Percentiles rank a stretch among this genome's conserved stretches.
phyloP scores from a whole-genome alignment of 345 rosid genomes.

The Kernera saxatilis region DNA sequence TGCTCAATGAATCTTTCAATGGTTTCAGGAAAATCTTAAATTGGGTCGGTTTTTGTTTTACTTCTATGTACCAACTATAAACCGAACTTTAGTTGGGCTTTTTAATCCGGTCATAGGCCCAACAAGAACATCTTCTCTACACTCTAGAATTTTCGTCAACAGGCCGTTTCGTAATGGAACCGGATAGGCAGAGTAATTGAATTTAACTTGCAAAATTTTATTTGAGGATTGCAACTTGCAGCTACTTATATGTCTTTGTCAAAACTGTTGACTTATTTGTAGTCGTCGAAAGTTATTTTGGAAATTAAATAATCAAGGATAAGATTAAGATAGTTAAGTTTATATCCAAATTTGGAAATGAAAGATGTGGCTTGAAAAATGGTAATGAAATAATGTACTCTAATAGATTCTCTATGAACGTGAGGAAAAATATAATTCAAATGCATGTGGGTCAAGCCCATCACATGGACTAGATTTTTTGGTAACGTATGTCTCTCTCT shows the following conservation, averaged over 20 bases:
- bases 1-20: too few species aligned
- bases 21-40: too few species aligned
- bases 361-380: not conserved
- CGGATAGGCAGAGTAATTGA: not conserved
- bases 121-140: not conserved
- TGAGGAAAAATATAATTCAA: not conserved
- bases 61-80: too few species aligned
- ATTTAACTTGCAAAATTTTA: not conserved
- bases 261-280: not conserved
- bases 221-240: not conserved
- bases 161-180: not conserved
- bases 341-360: not conserved
- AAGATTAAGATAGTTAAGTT: not conserved
- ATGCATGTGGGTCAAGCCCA: constrained; percentile 18
- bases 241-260: not conserved
- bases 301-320: not conserved
- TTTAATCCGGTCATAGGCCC: not conserved
- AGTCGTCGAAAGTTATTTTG: not conserved
- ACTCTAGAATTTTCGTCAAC: not conserved
- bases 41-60: too few species aligned
- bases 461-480: not conserved
- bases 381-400: not conserved
- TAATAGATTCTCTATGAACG: not conserved
- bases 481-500: constrained; percentile 3
- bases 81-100: not conserved